Evolutionary conservation across 768 basidiomycete species (phyloP), one percentile per base, ranked within the genome.

Genomic region (Trametes cinnabarina): DNA sequence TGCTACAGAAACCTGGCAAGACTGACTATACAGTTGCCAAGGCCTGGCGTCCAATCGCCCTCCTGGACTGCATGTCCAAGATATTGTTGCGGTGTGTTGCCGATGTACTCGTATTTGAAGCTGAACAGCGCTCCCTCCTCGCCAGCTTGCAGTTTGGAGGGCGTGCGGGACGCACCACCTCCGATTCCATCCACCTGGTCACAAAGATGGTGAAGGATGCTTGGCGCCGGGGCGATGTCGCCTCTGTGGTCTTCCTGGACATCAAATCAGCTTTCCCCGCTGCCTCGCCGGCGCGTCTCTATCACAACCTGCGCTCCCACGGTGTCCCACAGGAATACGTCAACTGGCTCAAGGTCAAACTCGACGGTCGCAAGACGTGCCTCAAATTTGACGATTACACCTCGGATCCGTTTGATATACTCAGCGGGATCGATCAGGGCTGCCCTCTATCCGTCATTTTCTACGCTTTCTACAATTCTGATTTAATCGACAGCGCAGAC

Each of bases 31-130:
- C 65, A 0, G 40, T 65, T 0, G 56, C 76, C 0, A 74, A 73
- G 30, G 71, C 76, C 0, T 76, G 76, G 41, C 51, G 71, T 0
- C 79, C 76, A 0, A 76, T 81, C 3, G 71, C 69, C 0, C 72
- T 79, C 0, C 64, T 76, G 2, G 55, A 72, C 34, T 58, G 46
- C 37, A 51, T 68, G 22, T 66, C 41, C 4, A 60, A 69, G 49
- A 55, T 71, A 8, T 43, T 67, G 2, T 66, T 63, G 14, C 44
- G 62, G n/a, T 64, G 66, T 42, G 56, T 67, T 4, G 52, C 59
- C 23, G 63, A 59, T 19, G 51, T 39, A 10, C 28, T 63, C 3
- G 52, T 43, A 0, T 44, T 43, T 20, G 23, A 57, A n/a, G 35
- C 48, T n/a, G 61, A 64, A 34, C 20, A 23, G 11, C 39, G 39